phyloP scores from a whole-genome alignment of 768 basidiomycete genomes.

The Agrocybe praecox region DNA sequence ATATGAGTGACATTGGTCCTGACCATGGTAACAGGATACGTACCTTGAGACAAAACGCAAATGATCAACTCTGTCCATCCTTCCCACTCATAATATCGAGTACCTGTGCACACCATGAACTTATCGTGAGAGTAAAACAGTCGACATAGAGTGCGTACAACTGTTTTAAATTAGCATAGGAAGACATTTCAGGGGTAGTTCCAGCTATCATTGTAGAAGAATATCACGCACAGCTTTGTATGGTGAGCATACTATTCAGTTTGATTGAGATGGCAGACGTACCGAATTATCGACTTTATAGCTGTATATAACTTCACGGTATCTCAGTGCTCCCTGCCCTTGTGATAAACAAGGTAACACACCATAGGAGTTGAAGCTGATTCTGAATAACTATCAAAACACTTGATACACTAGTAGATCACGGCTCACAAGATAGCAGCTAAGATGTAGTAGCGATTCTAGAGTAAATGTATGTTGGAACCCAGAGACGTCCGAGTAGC shows the following conservation, averaged over 20 bases:
- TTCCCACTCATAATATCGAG: background rate
- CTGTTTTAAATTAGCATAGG: background rate
- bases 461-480: no score
- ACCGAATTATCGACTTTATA: background rate
- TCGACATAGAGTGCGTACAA: background rate
- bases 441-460: conserved; percentile 4
- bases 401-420: no score
- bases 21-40: background rate
- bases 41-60: background rate
- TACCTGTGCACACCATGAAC: background rate
- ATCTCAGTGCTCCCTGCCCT: no score
- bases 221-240: background rate
- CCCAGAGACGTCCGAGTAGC: background rate
- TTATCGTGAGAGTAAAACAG: background rate
- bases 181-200: background rate
- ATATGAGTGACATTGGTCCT: background rate
- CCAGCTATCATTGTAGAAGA: no score
- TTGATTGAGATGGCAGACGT: no score
- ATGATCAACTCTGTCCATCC: conserved; percentile 2
- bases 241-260: background rate
- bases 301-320: no score
- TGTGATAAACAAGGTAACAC: no score
- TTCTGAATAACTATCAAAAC: background rate
- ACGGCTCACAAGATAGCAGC: background rate
- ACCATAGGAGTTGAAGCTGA: background rate